These are phyloP conservation scores for Lupinus albus DNA, from an alignment of 306 rosid species.

Conservation along the genomic window DNA sequence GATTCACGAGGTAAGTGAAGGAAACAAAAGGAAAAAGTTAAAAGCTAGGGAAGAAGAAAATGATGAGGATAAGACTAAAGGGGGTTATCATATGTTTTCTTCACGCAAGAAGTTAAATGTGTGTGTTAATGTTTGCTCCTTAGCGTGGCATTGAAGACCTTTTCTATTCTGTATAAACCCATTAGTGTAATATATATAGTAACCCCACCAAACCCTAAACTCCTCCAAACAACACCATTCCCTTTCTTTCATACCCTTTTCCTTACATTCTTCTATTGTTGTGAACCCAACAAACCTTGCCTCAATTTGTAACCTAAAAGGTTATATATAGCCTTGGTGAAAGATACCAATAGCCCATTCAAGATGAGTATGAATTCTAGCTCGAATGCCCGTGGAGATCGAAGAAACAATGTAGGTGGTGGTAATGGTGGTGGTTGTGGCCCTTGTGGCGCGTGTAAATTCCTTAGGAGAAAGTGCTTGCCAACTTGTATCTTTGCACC, in stretches of 20 bases:
- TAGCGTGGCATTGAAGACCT: constrained; percentile 96
- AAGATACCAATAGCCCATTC: not conserved
- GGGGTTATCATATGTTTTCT: constrained; percentile 85
- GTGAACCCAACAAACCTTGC: constrained; percentile 29
- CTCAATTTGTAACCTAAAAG: not conserved
- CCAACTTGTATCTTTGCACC: constrained; percentile 87
- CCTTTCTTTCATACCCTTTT: constrained; percentile 8
- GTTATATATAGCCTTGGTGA: not conserved
- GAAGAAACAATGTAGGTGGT: constrained; percentile 32
- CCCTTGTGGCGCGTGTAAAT: constrained; percentile 96
- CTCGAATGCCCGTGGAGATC: constrained; percentile 26
- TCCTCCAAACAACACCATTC: constrained; percentile 20
- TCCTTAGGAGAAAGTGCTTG: constrained; percentile 79
- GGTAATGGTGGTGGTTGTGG: constrained; percentile 46
- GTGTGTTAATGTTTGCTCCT: constrained; percentile 68
- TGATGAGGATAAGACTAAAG: constrained; percentile 37
- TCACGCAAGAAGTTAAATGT: constrained; percentile 92
- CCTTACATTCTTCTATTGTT: not conserved
- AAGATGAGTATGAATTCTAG: constrained; percentile 65
- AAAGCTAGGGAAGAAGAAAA: constrained; percentile 27
- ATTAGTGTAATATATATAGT: constrained; percentile 46
- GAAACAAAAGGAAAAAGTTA: not conserved
- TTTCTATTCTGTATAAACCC: constrained; percentile 35
- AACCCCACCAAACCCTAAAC: constrained; percentile 61
- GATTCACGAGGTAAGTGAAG: constrained; percentile 43